Percentiles rank a stretch among this genome's conserved stretches.
These are phyloP conservation scores for Wickerhamiella australiensis DNA, from an alignment of 805 yeast species.

Conservation along the genomic window DNA sequence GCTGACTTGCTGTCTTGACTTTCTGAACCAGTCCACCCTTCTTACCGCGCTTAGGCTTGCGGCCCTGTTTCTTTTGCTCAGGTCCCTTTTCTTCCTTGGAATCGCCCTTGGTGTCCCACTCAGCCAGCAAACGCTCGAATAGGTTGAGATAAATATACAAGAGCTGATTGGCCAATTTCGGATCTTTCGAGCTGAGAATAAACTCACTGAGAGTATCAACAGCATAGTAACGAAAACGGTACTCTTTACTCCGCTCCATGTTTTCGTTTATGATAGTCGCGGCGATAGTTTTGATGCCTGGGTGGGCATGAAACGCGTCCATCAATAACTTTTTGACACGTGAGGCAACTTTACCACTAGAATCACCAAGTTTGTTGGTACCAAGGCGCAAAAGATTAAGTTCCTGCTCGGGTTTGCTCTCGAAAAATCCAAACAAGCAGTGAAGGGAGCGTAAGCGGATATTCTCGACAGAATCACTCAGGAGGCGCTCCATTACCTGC, in stretches of 20 bases:
- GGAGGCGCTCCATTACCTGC: slow-evolving; percentile 60
- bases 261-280: slow-evolving; percentile 71
- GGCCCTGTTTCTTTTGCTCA: slow-evolving; percentile 41
- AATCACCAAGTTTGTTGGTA: slow-evolving; percentile 88
- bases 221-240: slow-evolving; percentile 80
- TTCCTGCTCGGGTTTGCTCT: slow-evolving; percentile 91
- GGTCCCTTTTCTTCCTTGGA: slow-evolving; percentile 30
- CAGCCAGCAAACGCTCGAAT: slow-evolving; percentile 70
- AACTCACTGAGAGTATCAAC: slow-evolving; percentile 86
- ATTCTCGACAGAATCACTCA: slow-evolving; percentile 85
- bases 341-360: slow-evolving; percentile 79
- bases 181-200: slow-evolving; percentile 65
- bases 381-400: slow-evolving; percentile 78
- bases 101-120: slow-evolving; percentile 42
- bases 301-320: slow-evolving; percentile 79
- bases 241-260: slow-evolving; percentile 58
- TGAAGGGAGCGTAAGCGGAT: slow-evolving; percentile 67
- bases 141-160: slow-evolving; percentile 75
- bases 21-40: slow-evolving; percentile 50
- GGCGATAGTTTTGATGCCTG: slow-evolving; percentile 82
- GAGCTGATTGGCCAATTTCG: slow-evolving; percentile 67
- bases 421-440: slow-evolving; percentile 68
- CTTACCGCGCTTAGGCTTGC: slow-evolving; percentile 65
- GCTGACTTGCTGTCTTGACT: slow-evolving; percentile 23
- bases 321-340: slow-evolving; percentile 72